Percentiles rank a stretch among this genome's conserved stretches.
phyloP scores from a whole-genome alignment of 805 yeast species.

The Metschnikowia anglica region DNA sequence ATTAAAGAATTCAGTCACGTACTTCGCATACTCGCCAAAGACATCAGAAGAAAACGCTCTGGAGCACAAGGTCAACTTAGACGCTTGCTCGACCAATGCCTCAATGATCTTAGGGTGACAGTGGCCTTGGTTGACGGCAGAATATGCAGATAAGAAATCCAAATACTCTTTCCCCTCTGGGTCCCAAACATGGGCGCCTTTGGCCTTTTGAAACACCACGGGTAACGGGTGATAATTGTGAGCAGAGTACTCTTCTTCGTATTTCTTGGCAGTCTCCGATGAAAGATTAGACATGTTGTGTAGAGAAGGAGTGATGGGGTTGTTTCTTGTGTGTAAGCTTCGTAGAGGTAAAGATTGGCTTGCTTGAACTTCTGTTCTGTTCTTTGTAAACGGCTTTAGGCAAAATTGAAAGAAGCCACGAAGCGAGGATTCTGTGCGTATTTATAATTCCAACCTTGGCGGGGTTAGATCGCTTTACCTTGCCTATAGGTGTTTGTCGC shows the following conservation, averaged over 20 bases:
- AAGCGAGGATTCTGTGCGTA: not conserved
- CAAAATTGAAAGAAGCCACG: not conserved
- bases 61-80: constrained; percentile 78
- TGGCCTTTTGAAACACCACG: constrained; percentile 83
- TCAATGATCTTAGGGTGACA: constrained; percentile 90
- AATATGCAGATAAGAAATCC: constrained; percentile 91
- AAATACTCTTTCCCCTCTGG: constrained; percentile 94
- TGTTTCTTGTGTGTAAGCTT: not conserved
- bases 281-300: constrained; percentile 39
- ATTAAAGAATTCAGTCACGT: constrained; percentile 80
- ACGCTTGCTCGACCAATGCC: constrained; percentile 87
- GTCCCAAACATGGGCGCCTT: constrained; percentile 96
- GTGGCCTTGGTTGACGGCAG: constrained; percentile 98
- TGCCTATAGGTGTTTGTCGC: constrained; percentile 23
- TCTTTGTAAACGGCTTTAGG: not conserved
- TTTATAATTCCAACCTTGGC: constrained; percentile 11
- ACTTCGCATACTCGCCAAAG: constrained; percentile 84
- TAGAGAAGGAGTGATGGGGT: not conserved
- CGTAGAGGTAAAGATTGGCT: too few relatives aligned
- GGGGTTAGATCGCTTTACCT: constrained; percentile 20
- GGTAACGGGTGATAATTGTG: constrained; percentile 97
- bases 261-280: constrained; percentile 60
- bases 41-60: constrained; percentile 91
- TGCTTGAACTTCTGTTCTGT: too few relatives aligned
- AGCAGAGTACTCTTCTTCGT: constrained; percentile 83